Conservation (phyloP, 2,329 filamentous ascomycete genomes). For the Teratosphaeria zuluensis region DNA sequence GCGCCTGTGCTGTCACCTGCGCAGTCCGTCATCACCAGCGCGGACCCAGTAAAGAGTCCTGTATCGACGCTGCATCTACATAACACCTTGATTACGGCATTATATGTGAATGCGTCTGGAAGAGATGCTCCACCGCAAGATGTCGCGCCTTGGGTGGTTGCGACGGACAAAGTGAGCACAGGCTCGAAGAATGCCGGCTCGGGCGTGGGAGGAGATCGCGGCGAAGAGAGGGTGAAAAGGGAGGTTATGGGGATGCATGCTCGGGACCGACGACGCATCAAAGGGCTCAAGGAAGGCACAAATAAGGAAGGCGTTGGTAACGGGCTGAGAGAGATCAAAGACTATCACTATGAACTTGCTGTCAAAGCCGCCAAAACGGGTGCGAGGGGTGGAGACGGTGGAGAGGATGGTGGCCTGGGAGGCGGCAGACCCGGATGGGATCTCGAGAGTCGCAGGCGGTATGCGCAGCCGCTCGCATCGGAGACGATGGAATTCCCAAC, state of each 20-base stretch:
- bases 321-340: conserved; percentile 15
- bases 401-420: conserved; percentile 10
- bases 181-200: conserved; percentile 51
- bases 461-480: conserved; percentile 49
- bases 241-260: conserved; percentile 55
- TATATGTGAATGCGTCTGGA: conserved; percentile 46
- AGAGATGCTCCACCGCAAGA: conserved; percentile 50
- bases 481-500: conserved; percentile 57
- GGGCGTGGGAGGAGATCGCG: conserved; percentile 46
- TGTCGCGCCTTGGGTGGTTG: conserved; percentile 55
- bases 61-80: conserved; percentile 41
- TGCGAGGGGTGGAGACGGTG: background rate
- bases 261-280: conserved; percentile 47
- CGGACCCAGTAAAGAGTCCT: conserved; percentile 9
- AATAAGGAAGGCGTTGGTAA: conserved; percentile 6
- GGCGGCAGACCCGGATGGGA: conserved; percentile 45
- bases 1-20: conserved; percentile 46
- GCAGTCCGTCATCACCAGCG: conserved; percentile 26
- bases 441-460: conserved; percentile 55
- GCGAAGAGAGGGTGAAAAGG: conserved; percentile 52
- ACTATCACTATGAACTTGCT: conserved; percentile 20
- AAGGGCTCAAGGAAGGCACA: conserved; percentile 18
- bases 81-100: conserved; percentile 50
- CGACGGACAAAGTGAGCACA: conserved; percentile 62
- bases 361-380: conserved; percentile 12